Base-by-base conservation (phyloP, 768 basidiomycete genomes). In the Solioccasus polychromus region DNA sequence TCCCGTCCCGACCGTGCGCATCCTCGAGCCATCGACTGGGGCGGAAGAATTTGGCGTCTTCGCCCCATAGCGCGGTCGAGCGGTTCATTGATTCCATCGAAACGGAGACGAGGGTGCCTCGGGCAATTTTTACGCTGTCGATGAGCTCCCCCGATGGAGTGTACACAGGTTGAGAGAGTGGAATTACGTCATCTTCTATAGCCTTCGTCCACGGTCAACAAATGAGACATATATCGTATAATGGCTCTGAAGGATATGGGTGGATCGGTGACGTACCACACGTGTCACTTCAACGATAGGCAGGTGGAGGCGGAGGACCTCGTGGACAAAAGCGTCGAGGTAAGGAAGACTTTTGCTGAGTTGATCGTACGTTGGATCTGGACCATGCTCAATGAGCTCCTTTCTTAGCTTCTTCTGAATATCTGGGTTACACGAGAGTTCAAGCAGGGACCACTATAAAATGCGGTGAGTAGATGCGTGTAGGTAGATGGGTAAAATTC, bases 11-110 rank as follows among this genome's bases (percentile, higher is more conserved):
- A 8, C 51, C 24, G 8, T 19, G 20, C 15, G 15, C 23, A 2
- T 62, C 61, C 11, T 60, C 59, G 9, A 86, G 66, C 85, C 85
- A 88, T 12, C 85, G 68, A 42, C 79, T 78, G 0, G 84, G 85
- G 24, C 72, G 68, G 57, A 82, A 88, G 20, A 73, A 70, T 19
- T 73, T 70, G 1, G 80, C 75, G 40, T 81, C 76, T 1, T 68
- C 56, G 1, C 85, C 85, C 85, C 85, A 88, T 18, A 82, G 57
- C 0, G 61, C 63, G 41, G 70, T 67, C 5, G 76, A 75, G 7
- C 68, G 63, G 55, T 86, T 84, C 44, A 80, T 69, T 15, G 62
- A 65, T 14, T 62, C 48, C 28, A 82, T 72, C 1, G 78, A 71
- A 3, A 74, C 57, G 8, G 65, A 37, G 12, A 85, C 50, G 1